These are phyloP conservation scores for Cercophora scortea DNA, from an alignment of 495 filamentous ascomycete species.

Conservation along the genomic window DNA sequence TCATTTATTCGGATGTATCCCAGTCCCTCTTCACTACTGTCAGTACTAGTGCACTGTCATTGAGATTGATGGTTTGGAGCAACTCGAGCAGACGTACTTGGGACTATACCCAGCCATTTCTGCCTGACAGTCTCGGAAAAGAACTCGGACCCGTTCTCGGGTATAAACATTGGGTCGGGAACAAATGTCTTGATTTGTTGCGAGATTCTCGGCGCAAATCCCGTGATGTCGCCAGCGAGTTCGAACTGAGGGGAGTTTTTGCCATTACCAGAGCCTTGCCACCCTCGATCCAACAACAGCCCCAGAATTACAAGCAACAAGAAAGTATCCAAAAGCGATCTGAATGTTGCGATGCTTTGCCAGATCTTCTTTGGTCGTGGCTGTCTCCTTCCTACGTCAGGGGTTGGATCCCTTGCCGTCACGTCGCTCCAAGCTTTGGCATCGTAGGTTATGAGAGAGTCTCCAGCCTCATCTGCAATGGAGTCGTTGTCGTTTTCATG, in stretches of 20 bases:
- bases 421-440: too few relatives aligned
- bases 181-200: conserved; percentile 36
- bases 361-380: background rate
- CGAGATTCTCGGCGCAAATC: conserved; percentile 30
- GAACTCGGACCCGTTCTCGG: conserved; percentile 36
- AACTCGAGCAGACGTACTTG: conserved; percentile 21
- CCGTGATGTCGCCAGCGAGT: conserved; percentile 28
- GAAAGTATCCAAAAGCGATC: conserved; percentile 28
- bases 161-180: conserved; percentile 31
- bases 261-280: background rate
- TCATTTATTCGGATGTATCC: too few relatives aligned
- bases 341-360: background rate
- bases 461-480: too few relatives aligned
- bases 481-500: too few relatives aligned
- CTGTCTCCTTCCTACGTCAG: too few relatives aligned
- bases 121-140: conserved; percentile 27
- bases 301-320: conserved; percentile 26
- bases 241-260: conserved; percentile 12
- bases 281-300: conserved; percentile 20
- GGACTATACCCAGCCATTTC: conserved; percentile 35
- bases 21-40: too few relatives aligned
- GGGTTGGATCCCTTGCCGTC: too few relatives aligned
- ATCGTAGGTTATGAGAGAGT: too few relatives aligned
- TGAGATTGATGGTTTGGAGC: too few relatives aligned
- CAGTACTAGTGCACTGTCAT: too few relatives aligned